phyloP scores from a whole-genome alignment of 2,329 filamentous ascomycete species.

The Fusarium sp. region DNA sequence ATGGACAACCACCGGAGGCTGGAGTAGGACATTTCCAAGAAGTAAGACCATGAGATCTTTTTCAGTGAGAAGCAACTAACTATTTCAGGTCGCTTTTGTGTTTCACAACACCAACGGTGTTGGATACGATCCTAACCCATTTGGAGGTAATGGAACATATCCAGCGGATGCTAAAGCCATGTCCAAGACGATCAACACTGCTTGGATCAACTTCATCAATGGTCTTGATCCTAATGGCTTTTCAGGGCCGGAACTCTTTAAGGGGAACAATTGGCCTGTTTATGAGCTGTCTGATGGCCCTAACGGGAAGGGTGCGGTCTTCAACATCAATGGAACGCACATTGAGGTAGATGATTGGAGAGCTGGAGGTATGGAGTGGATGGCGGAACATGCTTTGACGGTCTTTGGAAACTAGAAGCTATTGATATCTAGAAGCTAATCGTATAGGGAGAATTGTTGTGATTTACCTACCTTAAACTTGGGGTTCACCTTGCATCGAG shows the following conservation, averaged over 20 bases:
- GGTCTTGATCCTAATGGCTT: slow-evolving; percentile 45
- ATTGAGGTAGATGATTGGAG: slow-evolving; percentile 49
- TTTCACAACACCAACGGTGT: slow-evolving; percentile 53
- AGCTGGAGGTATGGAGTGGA: slow-evolving; percentile 46
- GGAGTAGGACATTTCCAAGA: slow-evolving; percentile 55
- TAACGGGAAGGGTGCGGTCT: slow-evolving; percentile 47
- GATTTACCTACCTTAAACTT: not conserved
- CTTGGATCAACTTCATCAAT: slow-evolving; percentile 50
- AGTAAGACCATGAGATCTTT: not conserved
- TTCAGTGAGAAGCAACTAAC: not conserved
- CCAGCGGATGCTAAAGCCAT: slow-evolving; percentile 42
- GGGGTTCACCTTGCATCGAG: not conserved
- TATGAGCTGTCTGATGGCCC: slow-evolving; percentile 35
- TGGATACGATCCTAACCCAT: slow-evolving; percentile 49
- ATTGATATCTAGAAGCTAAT: not conserved
- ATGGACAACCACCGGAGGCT: slow-evolving; percentile 31
- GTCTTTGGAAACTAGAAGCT: slow-evolving; percentile 43
- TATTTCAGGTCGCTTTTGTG: slow-evolving; percentile 53
- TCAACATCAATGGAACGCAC: slow-evolving; percentile 38
- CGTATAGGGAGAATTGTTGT: no score
- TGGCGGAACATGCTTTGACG: slow-evolving; percentile 44
- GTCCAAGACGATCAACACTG: slow-evolving; percentile 45
- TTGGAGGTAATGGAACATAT: slow-evolving; percentile 46
- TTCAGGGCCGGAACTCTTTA: not conserved
- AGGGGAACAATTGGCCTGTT: slow-evolving; percentile 43